Evolutionary conservation across 2,329 filamentous ascomycete genomes (phyloP).

Genomic region (Scytalidium lignicola): DNA sequence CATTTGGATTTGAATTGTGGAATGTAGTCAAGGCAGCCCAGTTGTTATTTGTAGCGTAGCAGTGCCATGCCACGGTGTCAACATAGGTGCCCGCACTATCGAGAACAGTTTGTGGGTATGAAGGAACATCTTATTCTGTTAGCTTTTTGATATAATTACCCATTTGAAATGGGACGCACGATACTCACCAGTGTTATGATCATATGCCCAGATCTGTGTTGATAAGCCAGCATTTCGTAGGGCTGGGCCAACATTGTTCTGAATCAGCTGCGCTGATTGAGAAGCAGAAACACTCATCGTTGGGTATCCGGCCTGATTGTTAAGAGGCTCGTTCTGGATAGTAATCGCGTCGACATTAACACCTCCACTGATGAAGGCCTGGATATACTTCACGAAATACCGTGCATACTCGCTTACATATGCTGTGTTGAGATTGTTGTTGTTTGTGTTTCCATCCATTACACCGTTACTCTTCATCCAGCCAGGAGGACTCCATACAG

Average conservation of each 20-base stretch:
- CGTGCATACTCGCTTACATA: constrained; percentile 31
- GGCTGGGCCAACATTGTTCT: constrained; percentile 34
- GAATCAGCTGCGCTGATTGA: constrained; percentile 33
- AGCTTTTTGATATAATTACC: background rate
- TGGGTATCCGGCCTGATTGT: constrained; percentile 32
- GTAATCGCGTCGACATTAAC: constrained; percentile 36
- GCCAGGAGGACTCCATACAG: constrained; percentile 35
- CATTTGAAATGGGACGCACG: background rate
- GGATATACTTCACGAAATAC: constrained; percentile 38
- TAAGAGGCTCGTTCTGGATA: constrained; percentile 40
- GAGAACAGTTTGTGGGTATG: constrained; percentile 19
- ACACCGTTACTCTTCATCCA: constrained; percentile 35
- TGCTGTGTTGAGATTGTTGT: constrained; percentile 32
- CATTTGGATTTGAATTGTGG: constrained; percentile 33
- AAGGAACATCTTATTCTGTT: constrained; percentile 15
- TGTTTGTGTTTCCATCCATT: constrained; percentile 31
- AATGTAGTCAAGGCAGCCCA: constrained; percentile 28
- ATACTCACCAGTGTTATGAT: constrained; percentile 23
- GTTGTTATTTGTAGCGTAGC: constrained; percentile 22
- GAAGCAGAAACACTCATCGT: constrained; percentile 35
- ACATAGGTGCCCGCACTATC: constrained; percentile 16
- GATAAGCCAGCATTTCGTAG: constrained; percentile 33
- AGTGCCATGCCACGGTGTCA: constrained; percentile 25
- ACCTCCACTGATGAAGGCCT: constrained; percentile 31
- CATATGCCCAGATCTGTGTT: constrained; percentile 31